A percentile compares a stretch with the other conserved stretches of the same genome.
These are phyloP conservation scores for Lactarius evosmus DNA, from an alignment of 768 basidiomycete genomes.

Conservation along the genomic window DNA sequence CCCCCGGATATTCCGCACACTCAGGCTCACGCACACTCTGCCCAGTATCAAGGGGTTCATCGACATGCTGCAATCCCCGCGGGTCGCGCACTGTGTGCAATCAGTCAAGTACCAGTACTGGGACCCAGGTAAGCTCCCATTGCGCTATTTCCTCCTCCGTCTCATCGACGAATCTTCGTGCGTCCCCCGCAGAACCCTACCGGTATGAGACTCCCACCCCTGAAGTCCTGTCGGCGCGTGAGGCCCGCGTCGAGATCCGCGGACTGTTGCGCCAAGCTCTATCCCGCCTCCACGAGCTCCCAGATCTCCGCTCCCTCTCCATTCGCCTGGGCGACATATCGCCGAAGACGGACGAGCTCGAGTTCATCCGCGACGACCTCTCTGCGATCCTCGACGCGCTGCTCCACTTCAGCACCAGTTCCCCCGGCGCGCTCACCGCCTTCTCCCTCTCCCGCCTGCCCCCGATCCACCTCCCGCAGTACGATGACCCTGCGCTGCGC, in stretches of 20 bases:
- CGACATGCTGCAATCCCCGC: conserved; percentile 8
- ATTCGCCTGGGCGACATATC: conserved; percentile 17
- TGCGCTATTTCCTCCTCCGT: not conserved
- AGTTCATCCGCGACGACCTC: conserved; percentile 11
- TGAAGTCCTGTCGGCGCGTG: conserved; percentile 4
- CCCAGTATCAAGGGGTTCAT: conserved; percentile 14
- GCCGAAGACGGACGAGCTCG: not conserved
- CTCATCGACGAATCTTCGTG: not conserved
- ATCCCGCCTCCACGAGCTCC: conserved; percentile 17
- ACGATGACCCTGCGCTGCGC: conserved; percentile 1
- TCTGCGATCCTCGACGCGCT: conserved; percentile 11
- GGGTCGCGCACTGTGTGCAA: conserved; percentile 9
- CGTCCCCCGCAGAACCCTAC: conserved; percentile 3
- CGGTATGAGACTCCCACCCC: conserved; percentile 5
- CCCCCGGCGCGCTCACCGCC: conserved; percentile 3
- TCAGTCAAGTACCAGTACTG: conserved; percentile 18
- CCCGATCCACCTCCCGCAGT: conserved; percentile 15
- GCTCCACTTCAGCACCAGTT: not conserved
- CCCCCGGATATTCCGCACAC: conserved; percentile 11
- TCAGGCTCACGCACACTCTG: conserved; percentile 16
- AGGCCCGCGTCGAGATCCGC: not conserved
- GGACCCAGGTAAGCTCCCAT: conserved; percentile 17
- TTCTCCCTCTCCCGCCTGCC: conserved; percentile 16
- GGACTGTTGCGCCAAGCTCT: not conserved
- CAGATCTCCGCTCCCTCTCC: conserved; percentile 11